Evolutionary conservation across 2,329 filamentous ascomycete species (phyloP), one percentile per base, ranked within the genome.

Genomic region (Alternaria burnsii): DNA sequence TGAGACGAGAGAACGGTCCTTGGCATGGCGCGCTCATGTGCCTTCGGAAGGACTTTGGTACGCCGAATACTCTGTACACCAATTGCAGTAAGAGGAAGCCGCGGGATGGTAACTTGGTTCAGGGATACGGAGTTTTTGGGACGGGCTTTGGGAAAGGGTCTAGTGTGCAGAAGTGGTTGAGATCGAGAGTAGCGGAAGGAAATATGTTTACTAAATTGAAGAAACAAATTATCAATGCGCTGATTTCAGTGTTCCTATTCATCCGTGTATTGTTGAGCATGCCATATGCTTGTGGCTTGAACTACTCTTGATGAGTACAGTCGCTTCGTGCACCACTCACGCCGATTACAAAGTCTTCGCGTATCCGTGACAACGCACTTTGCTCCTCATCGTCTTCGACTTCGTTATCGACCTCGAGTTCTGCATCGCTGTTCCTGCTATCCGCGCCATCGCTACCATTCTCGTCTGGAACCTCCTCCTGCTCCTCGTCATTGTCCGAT

Each of bases 321-420:
- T 60, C 58, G 4, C 52, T 56, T n/a, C 47, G 16, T 14, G 58
- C 58, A 14, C 48, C 59, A 22, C 54, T 62, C 34, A 68, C 61
- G 0, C 64, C 66, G 9, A 65, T 16, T 1, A 32, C 56, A 42
- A 68, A 59, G 55, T 67, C 66, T 53, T 65, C 64, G 14, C 62
- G 40, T 11, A 67, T 63, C 18, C 64, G 38, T 24, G 44, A 50
- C 51, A 67, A n/a, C 42, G 59, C 64, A 53, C 66, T 68, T 46
- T 58, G 46, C 8, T 58, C 59, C 30, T 61, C 62, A n/a, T 63
- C 62, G 51, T 66, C 62, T 12, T 32, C 55, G 5, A 44, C 36
- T 20, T 64, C 63, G 9, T 58, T 55, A 14, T 52, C 51, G 12
- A 58, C 58, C 8, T 40, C 40, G 14, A 36, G 30, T 12, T 46